phyloP scores from a whole-genome alignment of 148 eudicot species.

The Vaccinium vitisidaea region DNA sequence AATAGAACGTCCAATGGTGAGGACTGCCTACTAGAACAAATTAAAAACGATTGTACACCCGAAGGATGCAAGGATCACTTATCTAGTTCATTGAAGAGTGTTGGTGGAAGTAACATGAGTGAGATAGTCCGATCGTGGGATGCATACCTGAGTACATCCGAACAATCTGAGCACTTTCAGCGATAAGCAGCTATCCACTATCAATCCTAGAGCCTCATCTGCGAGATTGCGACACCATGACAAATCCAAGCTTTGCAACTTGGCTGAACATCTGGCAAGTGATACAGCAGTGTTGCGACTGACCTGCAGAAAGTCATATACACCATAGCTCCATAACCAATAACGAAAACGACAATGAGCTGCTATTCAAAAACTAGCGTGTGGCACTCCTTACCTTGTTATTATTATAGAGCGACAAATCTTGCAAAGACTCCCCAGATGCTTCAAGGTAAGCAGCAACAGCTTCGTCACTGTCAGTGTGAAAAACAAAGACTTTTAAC shows the following conservation, averaged over 20 bases:
- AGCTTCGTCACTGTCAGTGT: conserved; percentile 80
- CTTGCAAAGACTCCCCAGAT: conserved; percentile 54
- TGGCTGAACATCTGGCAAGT: conserved; percentile 55
- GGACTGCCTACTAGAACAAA: too few species aligned
- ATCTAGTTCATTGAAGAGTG: too few species aligned
- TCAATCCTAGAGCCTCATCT: conserved; percentile 73
- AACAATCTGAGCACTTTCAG: conserved; percentile 70
- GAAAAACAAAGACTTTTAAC: conserved; percentile 10
- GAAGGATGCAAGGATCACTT: too few species aligned
- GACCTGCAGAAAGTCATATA: conserved; percentile 43
- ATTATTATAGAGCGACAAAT: conserved; percentile 64
- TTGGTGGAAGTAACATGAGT: too few species aligned
- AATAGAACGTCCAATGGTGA: too few species aligned
- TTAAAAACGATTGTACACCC: too few species aligned
- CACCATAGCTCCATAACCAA: neutral
- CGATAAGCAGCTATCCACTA: conserved; percentile 75
- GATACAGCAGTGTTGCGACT: conserved; percentile 66
- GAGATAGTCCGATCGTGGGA: neutral
- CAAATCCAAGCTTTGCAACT: conserved; percentile 65
- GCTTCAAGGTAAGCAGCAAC: conserved; percentile 87
- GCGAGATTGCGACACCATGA: conserved; percentile 89
- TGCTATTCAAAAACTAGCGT: neutral
- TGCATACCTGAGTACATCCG: conserved; percentile 83
- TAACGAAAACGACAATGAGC: neutral
- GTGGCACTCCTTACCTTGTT: conserved; percentile 39